Base-by-base conservation (phyloP, 352 stramenopile species). In the Phytophthora kernoviae region DNA sequence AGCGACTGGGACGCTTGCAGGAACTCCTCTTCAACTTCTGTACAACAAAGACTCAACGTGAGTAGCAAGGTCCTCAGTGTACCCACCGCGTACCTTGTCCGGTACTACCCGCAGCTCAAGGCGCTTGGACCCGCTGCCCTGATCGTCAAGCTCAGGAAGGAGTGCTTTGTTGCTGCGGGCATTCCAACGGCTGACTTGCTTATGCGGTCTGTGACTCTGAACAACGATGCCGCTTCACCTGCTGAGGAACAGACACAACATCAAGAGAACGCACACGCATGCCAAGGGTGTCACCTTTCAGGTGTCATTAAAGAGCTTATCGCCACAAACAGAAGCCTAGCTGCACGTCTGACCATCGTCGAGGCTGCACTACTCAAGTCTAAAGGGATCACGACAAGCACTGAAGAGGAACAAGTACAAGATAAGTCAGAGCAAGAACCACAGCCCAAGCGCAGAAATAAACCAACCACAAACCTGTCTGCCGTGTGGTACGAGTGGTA, bases 271-370 rank as follows among this genome's bases (percentile, higher is more conserved):
- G 26, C 11, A 12, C n/a, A 45, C n/a, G 4, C 6, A 12, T 14
- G 37, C 37, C 37, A 43, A 43, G 37, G 17, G 9, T 42, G 37
- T 18, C 36, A 49, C 45, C 34, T 43, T n/a, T 12, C 20, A 30
- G 54, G 22, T 62, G 5, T 55, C 14, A 62, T 62, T 54, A 12
- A n/a, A n/a, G n/a, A n/a, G n/a, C n/a, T n/a, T n/a, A n/a, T n/a
- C n/a, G n/a, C n/a, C n/a, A n/a, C n/a, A n/a, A n/a, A n/a, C n/a
- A n/a, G n/a, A n/a, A n/a, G n/a, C n/a, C n/a, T n/a, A n/a, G n/a
- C n/a, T n/a, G n/a, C n/a, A n/a, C n/a, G n/a, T n/a, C n/a, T n/a
- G n/a, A n/a, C n/a, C n/a, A n/a, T n/a, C n/a, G n/a, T n/a, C n/a
- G n/a, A n/a, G n/a, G n/a, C n/a, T n/a, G n/a, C n/a, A n/a, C n/a